A percentile compares a stretch with the other conserved stretches of the same genome.
phyloP scores from a whole-genome alignment of 2,329 filamentous ascomycete species.

The Talaromyces pinophilus region DNA sequence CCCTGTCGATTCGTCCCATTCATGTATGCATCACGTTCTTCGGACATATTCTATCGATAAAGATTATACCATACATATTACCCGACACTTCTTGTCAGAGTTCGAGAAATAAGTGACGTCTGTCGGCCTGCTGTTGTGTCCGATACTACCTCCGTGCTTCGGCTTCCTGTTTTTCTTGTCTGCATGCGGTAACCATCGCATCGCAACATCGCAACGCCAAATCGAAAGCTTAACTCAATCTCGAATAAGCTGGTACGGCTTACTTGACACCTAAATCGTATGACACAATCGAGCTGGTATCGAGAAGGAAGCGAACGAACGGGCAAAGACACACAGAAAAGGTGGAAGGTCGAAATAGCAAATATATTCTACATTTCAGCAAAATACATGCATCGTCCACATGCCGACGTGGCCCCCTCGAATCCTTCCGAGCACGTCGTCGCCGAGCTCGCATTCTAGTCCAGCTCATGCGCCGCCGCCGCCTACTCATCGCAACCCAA shows the following conservation, averaged over 20 bases:
- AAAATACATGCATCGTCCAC: conserved; percentile 29
- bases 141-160: not conserved
- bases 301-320: not conserved
- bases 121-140: not conserved
- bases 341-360: conserved; percentile 3
- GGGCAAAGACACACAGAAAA: not conserved
- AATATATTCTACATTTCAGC: not conserved
- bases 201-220: conserved; percentile 5
- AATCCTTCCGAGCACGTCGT: conserved; percentile 33
- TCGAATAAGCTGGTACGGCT: not conserved
- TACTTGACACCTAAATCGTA: not conserved
- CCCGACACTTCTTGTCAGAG: not conserved
- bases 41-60: not conserved
- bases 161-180: not conserved
- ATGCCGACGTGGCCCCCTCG: conserved; percentile 42
- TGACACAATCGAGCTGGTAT: conserved; percentile 27
- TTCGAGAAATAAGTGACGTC: not conserved
- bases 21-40: not conserved
- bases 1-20: not conserved
- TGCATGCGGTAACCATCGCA: conserved; percentile 15
- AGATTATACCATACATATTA: not conserved
- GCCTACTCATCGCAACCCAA: conserved; percentile 13
- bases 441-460: conserved; percentile 26
- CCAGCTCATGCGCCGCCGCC: conserved; percentile 14
- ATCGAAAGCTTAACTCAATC: not conserved